Evolutionary conservation across 2,329 filamentous ascomycete genomes (phyloP).

Genomic region (Diplocarpon mali): DNA sequence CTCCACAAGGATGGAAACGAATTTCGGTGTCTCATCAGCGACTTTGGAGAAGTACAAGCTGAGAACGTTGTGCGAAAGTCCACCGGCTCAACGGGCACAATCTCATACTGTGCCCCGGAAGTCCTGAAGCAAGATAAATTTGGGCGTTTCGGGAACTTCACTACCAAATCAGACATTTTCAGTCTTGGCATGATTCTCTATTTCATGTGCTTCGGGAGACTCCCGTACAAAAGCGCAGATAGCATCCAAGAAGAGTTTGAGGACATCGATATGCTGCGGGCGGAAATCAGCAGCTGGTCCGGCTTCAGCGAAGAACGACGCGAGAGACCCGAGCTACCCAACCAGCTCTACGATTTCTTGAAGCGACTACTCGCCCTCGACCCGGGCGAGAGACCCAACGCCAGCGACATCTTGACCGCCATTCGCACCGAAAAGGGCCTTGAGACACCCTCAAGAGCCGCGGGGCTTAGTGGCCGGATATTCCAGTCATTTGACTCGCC

Average conservation of each 20-base stretch:
- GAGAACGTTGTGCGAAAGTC: slow-evolving; percentile 75
- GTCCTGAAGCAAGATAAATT: slow-evolving; percentile 60
- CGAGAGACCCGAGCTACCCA: slow-evolving; percentile 70
- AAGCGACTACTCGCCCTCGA: slow-evolving; percentile 70
- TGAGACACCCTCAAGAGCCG: slow-evolving; percentile 20
- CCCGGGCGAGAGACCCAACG: slow-evolving; percentile 66
- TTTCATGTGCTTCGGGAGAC: slow-evolving; percentile 87
- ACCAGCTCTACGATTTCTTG: slow-evolving; percentile 75
- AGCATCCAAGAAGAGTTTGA: slow-evolving; percentile 83
- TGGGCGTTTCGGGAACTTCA: slow-evolving; percentile 83
- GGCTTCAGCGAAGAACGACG: slow-evolving; percentile 73
- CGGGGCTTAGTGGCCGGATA: slow-evolving; percentile 20
- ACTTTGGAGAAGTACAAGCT: slow-evolving; percentile 92
- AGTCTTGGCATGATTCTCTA: slow-evolving; percentile 97
- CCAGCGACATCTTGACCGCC: slow-evolving; percentile 63
- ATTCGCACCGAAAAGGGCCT: slow-evolving; percentile 25
- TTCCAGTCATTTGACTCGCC: slow-evolving; percentile 27
- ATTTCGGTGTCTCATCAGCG: slow-evolving; percentile 78
- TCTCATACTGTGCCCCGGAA: slow-evolving; percentile 95
- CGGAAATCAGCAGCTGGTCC: slow-evolving; percentile 77
- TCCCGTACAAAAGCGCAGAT: slow-evolving; percentile 80
- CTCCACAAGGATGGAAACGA: slow-evolving; percentile 64
- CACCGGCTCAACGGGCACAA: slow-evolving; percentile 87
- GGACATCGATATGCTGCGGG: slow-evolving; percentile 73
- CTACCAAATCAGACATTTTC: slow-evolving; percentile 96